Conservation (phyloP, 2,329 filamentous ascomycete species). For the Leptodontidium sp. region DNA sequence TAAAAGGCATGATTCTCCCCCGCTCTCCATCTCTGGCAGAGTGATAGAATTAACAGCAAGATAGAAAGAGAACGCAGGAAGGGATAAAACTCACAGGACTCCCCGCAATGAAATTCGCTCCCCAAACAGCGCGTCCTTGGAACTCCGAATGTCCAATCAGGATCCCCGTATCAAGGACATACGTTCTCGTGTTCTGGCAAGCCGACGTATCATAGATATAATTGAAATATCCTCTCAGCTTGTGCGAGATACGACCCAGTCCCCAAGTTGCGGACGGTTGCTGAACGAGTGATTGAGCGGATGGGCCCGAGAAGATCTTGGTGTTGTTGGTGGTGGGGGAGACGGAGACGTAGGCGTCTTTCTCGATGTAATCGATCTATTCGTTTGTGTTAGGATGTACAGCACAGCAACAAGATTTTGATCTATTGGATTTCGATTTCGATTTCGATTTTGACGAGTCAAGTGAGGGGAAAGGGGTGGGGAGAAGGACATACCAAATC, state of each 20-base stretch:
- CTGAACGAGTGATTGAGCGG: not conserved
- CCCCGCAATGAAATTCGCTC: slow-evolving; percentile 17
- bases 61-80: no score
- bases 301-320: not conserved
- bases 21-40: no score
- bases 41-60: no score
- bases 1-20: no score
- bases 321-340: slow-evolving; percentile 3
- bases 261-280: slow-evolving; percentile 16
- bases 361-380: not conserved
- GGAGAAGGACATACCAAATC: not conserved
- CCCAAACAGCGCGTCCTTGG: slow-evolving; percentile 1
- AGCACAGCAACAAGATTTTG: no score
- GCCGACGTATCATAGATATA: slow-evolving; percentile 12
- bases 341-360: slow-evolving; percentile 1
- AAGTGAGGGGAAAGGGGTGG: not conserved
- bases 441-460: no score
- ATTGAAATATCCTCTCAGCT: not conserved
- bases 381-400: no score
- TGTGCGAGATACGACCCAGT: slow-evolving; percentile 11
- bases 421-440: no score
- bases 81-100: not conserved
- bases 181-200: not conserved
- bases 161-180: slow-evolving; percentile 17
- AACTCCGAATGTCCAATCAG: slow-evolving; percentile 9